Evolutionary conservation across 1,284 basidiomycete genomes (phyloP).

Genomic region (Fomes fomentarius): DNA sequence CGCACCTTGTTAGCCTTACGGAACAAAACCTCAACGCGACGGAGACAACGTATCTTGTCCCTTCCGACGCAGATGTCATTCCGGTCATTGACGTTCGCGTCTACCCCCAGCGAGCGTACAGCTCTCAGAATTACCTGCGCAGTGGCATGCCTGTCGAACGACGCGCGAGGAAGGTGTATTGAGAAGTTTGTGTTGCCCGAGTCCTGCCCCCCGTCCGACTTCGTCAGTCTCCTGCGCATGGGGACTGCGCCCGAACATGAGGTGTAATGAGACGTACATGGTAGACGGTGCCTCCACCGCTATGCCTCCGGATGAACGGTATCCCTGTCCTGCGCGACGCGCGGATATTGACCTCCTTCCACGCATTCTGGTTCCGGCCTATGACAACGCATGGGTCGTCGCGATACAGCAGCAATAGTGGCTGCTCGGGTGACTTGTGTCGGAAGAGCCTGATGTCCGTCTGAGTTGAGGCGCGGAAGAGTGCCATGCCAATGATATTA

Average conservation of each 20-base stretch:
- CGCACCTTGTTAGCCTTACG: constrained; percentile 6
- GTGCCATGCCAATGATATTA: no score
- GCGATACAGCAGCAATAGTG: constrained; percentile 87
- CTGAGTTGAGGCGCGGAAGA: background rate
- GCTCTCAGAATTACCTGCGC: constrained; percentile 82
- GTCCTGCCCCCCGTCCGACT: constrained; percentile 77
- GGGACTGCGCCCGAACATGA: background rate
- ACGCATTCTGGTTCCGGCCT: constrained; percentile 97
- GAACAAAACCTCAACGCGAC: constrained; percentile 8
- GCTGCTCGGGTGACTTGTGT: constrained; percentile 64
- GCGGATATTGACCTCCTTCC: constrained; percentile 90
- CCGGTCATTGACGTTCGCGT: constrained; percentile 84
- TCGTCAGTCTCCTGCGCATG: background rate
- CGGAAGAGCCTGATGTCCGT: constrained; percentile 79
- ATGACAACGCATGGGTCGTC: constrained; percentile 93
- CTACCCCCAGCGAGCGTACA: constrained; percentile 73
- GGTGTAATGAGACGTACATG: constrained; percentile 68
- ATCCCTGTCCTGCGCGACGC: constrained; percentile 57
- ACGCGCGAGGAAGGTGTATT: constrained; percentile 82
- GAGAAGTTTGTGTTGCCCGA: constrained; percentile 98
- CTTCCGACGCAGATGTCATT: constrained; percentile 87
- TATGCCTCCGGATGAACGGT: constrained; percentile 85
- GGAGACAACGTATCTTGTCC: constrained; percentile 75
- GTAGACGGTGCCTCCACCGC: constrained; percentile 98
- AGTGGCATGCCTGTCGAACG: constrained; percentile 84